A percentile compares a stretch with the other conserved stretches of the same genome.
Evolutionary conservation across 257 asterid species (phyloP).

Genomic region (Mitragyna speciosa): DNA sequence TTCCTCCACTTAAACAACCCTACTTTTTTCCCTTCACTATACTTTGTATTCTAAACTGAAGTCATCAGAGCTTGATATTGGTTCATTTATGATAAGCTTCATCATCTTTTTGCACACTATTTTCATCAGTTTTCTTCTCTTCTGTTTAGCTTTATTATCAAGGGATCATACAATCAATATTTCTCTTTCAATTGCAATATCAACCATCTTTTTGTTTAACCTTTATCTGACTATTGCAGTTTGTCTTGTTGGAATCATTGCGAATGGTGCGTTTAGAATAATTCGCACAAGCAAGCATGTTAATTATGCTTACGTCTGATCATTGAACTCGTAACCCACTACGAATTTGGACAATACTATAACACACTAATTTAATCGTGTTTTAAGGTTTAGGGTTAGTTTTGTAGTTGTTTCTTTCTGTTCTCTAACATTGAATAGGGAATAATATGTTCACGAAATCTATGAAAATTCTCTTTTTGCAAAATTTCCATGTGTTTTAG

Average conservation of each 20-base stretch:
- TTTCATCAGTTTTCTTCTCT: slow-evolving; percentile 18
- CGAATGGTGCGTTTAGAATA: slow-evolving; percentile 36
- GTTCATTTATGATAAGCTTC: slow-evolving; percentile 46
- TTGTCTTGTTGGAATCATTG: slow-evolving; percentile 31
- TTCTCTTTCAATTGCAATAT: slow-evolving; percentile 6
- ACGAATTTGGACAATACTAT: slow-evolving; percentile 24
- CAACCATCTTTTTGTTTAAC: slow-evolving; percentile 22
- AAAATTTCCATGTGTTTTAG: neutral
- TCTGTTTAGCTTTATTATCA: neutral
- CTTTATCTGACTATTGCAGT: slow-evolving; percentile 32
- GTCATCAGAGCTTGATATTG: slow-evolving; percentile 42
- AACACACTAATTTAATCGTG: slow-evolving; percentile 11
- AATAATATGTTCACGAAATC: neutral
- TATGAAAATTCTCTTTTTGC: neutral
- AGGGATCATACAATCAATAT: neutral
- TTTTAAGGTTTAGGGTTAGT: slow-evolving; percentile 23
- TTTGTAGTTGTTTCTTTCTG: neutral
- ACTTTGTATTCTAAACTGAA: slow-evolving; percentile 20
- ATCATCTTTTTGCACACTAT: slow-evolving; percentile 25
- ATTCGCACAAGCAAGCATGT: slow-evolving; percentile 32
- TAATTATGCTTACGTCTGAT: slow-evolving; percentile 37
- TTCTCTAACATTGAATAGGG: neutral
- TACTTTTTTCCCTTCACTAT: neutral
- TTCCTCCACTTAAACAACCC: slow-evolving; percentile 41
- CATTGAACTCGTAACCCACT: slow-evolving; percentile 47